A percentile compares a stretch with the other conserved stretches of the same genome.
Evolutionary conservation across 192 early-diverging fungal genomes (phyloP).

Genomic region (Endogone sp.): DNA sequence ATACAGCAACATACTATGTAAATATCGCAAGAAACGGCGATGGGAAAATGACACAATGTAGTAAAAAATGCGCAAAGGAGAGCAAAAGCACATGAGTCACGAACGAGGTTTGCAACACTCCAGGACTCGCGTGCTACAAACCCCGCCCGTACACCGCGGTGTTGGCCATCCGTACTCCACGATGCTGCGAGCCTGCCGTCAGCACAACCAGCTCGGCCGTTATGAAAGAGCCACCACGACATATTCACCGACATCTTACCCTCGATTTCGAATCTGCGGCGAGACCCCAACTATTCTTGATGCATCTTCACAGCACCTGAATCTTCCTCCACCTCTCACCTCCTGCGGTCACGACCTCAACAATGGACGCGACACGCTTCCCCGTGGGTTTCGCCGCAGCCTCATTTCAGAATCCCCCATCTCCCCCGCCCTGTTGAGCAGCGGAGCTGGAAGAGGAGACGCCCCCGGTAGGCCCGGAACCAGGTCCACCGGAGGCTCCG

Average conservation of each 20-base stretch:
- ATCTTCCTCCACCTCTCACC: background rate
- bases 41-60: too few species aligned
- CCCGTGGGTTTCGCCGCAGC: background rate
- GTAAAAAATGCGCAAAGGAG: too few species aligned
- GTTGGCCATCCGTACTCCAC: too few species aligned
- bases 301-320: background rate
- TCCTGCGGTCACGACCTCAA: background rate
- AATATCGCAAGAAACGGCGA: too few species aligned
- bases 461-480: background rate
- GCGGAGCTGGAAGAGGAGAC: background rate
- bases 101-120: too few species aligned
- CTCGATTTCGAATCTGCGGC: background rate
- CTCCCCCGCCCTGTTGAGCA: background rate
- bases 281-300: background rate
- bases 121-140: too few species aligned
- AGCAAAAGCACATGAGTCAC: too few species aligned
- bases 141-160: too few species aligned
- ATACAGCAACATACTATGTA: too few species aligned
- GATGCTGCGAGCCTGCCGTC: too few species aligned
- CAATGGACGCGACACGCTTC: background rate
- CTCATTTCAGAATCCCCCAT: background rate
- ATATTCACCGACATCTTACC: background rate
- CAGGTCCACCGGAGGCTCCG: background rate
- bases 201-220: too few species aligned
- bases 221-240: background rate